Base-by-base conservation (phyloP, 306 rosid species). In the Adenanthera pavonina region DNA sequence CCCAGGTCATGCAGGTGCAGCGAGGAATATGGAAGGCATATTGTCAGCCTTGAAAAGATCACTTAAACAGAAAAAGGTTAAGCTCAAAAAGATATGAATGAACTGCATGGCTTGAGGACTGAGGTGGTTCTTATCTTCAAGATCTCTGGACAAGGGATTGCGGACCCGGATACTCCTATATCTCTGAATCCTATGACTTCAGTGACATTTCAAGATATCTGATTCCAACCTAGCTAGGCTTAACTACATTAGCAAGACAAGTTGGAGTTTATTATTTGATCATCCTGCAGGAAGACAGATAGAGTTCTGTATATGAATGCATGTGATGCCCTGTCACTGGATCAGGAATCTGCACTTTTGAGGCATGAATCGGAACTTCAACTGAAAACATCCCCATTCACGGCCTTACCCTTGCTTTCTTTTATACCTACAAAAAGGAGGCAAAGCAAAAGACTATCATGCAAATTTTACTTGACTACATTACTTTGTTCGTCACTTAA, bases 321-420 rank as follows among this genome's bases (percentile, higher is more conserved):
- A 6, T 20, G 82, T 1, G 46, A 49, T 84, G 93, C 97, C 92
- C 92, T 3, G 95, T 95, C 20, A 81, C 89, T 71, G 97, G 92
- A 74, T 95, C 97, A 88, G 86, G 7, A 81, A 89, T 89, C 86
- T 90, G 95, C 65, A 90, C 94, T 67, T 93, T 95, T 33, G 94
- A 95, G 70, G 82, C 97, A 86, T 92, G 99, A 48, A 91, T 77
- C n/a, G 97, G 97, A 48, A 95, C 98, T 91, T 94, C 97, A 17
- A 92, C 97, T 0, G 94, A 68, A 84, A 94, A 94, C 54, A 94
- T 90, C 97, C 98, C 66, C 97, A 97, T 85, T 91, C 95, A 59
- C 90, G 97, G 34, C 97, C 98, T 80, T 90, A 95, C 61, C 98
- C 98, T 88, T 88, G 94, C 82, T 91, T 95, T 19, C 82, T 92